Conservation (phyloP, 257 asterid genomes). For the Echium plantagineum region DNA sequence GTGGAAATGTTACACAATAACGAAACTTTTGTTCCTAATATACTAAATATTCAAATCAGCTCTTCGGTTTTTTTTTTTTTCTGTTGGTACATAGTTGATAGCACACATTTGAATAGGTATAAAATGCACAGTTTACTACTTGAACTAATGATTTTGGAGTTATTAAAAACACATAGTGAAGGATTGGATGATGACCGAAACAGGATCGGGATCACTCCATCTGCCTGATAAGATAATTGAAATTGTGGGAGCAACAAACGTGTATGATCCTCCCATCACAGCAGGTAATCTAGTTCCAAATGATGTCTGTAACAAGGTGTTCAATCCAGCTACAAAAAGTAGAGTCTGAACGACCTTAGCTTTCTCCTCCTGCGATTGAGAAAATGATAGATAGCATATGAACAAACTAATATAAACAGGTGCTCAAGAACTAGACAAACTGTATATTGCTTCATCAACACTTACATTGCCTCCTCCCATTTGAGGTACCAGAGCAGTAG, state of each 20-base stretch:
- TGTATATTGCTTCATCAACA: not conserved
- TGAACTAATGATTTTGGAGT: conserved; percentile 1
- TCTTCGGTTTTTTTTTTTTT: too few species aligned
- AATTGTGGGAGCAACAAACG: conserved; percentile 80
- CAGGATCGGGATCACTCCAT: conserved; percentile 76
- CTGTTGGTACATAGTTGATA: too few species aligned
- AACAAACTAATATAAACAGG: too few species aligned
- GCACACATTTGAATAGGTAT: too few species aligned
- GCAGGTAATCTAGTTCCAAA: conserved; percentile 74
- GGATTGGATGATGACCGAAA: conserved; percentile 34
- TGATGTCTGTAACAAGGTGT: conserved; percentile 49
- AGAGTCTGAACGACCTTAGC: conserved; percentile 58
- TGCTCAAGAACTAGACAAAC: not conserved
- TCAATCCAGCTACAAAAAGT: conserved; percentile 61
- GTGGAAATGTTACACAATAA: not conserved
- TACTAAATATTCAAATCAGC: too few species aligned
- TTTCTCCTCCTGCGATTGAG: conserved; percentile 35
- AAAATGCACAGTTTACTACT: too few species aligned
- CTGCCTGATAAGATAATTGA: conserved; percentile 77
- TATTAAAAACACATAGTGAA: not conserved
- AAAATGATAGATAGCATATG: not conserved
- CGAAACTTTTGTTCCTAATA: too few species aligned
- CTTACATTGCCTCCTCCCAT: conserved; percentile 93
- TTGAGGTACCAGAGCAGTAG: conserved; percentile 57
- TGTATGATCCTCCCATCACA: conserved; percentile 84